These are phyloP conservation scores for Magnusiomyces fungicola DNA, from an alignment of 1,139 yeast genomes.

Conservation along the genomic window DNA sequence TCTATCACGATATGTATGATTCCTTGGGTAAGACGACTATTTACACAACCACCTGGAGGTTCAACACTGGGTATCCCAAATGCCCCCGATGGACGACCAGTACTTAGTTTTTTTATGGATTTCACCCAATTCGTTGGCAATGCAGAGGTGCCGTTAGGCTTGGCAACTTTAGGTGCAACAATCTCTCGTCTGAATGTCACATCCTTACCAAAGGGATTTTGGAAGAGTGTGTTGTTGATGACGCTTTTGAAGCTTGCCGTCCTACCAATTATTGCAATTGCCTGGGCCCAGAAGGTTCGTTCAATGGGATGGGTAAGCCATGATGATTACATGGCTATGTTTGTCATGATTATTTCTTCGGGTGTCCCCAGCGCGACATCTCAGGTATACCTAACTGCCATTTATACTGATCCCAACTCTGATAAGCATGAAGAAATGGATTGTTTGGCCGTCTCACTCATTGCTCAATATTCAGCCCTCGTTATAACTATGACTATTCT, in stretches of 20 bases:
- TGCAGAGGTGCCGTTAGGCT: constrained; percentile 84
- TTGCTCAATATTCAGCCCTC: constrained; percentile 58
- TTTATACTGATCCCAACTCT: constrained; percentile 54
- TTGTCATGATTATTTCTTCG: constrained; percentile 69
- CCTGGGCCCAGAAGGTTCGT: constrained; percentile 45
- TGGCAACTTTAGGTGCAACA: constrained; percentile 77
- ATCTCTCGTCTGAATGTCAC: constrained; percentile 62
- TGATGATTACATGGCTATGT: constrained; percentile 48
- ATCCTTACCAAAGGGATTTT: constrained; percentile 58
- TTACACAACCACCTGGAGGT: constrained; percentile 37
- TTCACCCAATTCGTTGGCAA: constrained; percentile 69
- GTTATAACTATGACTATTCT: constrained; percentile 52
- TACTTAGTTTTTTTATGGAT: constrained; percentile 77
- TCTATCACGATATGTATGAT: constrained; percentile 67
- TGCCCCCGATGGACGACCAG: constrained; percentile 83
- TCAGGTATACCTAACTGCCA: constrained; percentile 75
- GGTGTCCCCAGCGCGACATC: constrained; percentile 86
- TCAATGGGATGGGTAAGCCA: constrained; percentile 42
- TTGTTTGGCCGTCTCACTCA: constrained; percentile 64
- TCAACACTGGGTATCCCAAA: constrained; percentile 39
- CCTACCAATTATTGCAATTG: constrained; percentile 55
- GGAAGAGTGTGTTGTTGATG: constrained; percentile 50
- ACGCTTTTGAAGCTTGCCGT: constrained; percentile 43
- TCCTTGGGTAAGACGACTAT: constrained; percentile 79
- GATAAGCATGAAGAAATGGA: constrained; percentile 67